Conservation (phyloP, 306 rosid genomes). For the Quercus mongolica region DNA sequence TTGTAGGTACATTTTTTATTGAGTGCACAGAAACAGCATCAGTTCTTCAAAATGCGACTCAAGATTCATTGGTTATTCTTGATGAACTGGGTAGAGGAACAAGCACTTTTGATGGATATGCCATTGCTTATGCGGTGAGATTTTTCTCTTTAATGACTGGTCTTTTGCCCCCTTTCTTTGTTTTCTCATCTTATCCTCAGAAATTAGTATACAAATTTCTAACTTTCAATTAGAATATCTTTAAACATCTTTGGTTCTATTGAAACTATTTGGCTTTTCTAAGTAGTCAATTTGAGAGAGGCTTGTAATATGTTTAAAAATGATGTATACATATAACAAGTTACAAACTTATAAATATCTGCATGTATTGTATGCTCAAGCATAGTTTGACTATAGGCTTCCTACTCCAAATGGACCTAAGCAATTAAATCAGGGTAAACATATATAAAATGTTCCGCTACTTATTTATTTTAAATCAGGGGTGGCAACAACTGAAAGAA, state of each 20-base stretch:
- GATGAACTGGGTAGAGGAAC: conserved; percentile 99
- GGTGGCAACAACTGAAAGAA: too few species aligned
- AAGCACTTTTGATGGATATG: conserved; percentile 96
- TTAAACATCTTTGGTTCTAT: too few species aligned
- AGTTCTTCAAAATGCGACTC: conserved; percentile 85
- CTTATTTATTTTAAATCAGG: too few species aligned
- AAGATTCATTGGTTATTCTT: conserved; percentile 86
- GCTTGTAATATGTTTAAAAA: too few species aligned
- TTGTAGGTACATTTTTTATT: conserved; percentile 83
- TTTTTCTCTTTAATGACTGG: not conserved
- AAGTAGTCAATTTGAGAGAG: too few species aligned
- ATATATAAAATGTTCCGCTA: too few species aligned
- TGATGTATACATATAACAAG: not conserved
- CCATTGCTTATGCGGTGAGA: conserved; percentile 94
- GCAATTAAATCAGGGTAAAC: too few species aligned
- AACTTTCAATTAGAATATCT: not conserved
- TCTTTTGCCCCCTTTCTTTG: not conserved
- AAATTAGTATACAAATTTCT: not conserved
- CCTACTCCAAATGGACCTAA: not conserved
- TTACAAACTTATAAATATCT: not conserved
- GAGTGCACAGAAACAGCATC: conserved; percentile 96
- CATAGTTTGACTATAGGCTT: not conserved
- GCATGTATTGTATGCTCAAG: not conserved
- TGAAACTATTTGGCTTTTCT: too few species aligned
- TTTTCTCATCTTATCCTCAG: not conserved